Percentiles rank a stretch among this genome's conserved stretches.
phyloP scores from a whole-genome alignment of 1,284 basidiomycete genomes.

The Cutaneotrichosporon cutaneum region DNA sequence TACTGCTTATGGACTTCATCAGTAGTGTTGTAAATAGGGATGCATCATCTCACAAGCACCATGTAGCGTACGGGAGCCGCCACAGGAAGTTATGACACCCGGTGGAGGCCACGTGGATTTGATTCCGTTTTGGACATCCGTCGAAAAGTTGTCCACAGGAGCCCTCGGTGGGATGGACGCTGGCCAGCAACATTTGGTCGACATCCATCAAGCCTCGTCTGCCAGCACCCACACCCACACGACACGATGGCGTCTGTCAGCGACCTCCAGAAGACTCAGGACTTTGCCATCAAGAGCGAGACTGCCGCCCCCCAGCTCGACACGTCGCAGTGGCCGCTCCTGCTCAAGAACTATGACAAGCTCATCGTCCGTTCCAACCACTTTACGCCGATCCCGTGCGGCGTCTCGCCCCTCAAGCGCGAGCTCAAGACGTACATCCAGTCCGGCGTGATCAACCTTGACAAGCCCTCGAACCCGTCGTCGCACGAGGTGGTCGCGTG shows the following conservation, averaged over 20 bases:
- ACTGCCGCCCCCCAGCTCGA: slow-evolving; percentile 71
- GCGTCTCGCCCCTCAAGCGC: slow-evolving; percentile 78
- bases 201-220: background rate
- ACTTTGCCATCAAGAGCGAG: slow-evolving; percentile 82
- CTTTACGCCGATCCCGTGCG: slow-evolving; percentile 90
- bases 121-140: background rate
- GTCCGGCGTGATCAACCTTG: slow-evolving; percentile 90
- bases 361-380: slow-evolving; percentile 90
- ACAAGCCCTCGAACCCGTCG: slow-evolving; percentile 99
- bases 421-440: slow-evolving; percentile 89
- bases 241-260: slow-evolving; percentile 40
- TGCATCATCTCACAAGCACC: too few species aligned
- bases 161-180: background rate
- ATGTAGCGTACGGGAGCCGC: too few species aligned
- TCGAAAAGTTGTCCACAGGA: slow-evolving; percentile 3
- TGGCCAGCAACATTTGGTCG: background rate
- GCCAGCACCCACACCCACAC: background rate
- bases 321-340: slow-evolving; percentile 95
- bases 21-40: background rate
- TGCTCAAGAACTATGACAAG: slow-evolving; percentile 99
- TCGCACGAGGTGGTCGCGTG: slow-evolving; percentile 99
- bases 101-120: slow-evolving; percentile 8
- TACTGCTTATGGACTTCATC: too few species aligned
- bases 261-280: slow-evolving; percentile 57
- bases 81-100: too few species aligned